phyloP scores from a whole-genome alignment of 75 land plant genomes.

The Larix kaempferi region DNA sequence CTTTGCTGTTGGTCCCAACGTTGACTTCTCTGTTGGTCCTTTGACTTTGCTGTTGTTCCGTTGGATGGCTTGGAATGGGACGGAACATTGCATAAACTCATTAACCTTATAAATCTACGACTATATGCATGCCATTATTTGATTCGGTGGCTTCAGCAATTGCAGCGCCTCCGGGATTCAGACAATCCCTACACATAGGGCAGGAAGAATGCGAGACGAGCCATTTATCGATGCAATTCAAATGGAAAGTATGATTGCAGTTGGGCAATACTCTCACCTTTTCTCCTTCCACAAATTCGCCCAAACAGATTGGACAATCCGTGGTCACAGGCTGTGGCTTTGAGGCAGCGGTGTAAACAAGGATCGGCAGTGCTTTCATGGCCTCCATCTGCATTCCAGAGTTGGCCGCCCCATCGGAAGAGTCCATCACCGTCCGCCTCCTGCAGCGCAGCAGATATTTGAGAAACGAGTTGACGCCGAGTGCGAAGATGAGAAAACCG shows the following conservation, averaged over 20 bases:
- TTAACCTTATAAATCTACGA: too few species aligned
- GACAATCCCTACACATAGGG: conserved; percentile 48
- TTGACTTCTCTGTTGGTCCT: too few species aligned
- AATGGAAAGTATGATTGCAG: conserved; percentile 61
- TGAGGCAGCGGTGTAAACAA: conserved; percentile 19
- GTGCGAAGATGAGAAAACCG: conserved; percentile 47
- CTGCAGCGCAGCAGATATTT: conserved; percentile 40
- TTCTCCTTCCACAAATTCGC: conserved; percentile 47
- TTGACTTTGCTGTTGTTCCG: too few species aligned
- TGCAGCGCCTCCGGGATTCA: not conserved
- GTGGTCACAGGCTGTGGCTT: not conserved
- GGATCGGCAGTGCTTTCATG: conserved; percentile 30
- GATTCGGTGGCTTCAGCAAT: not conserved
- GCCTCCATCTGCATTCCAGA: conserved; percentile 41
- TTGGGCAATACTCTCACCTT: conserved; percentile 51
- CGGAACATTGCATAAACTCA: too few species aligned
- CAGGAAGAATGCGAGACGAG: conserved; percentile 55
- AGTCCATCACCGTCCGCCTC: not conserved
- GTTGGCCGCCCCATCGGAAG: conserved; percentile 16
- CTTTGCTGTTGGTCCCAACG: too few species aligned
- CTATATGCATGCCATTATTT: too few species aligned
- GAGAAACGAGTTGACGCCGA: conserved; percentile 54
- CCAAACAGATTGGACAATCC: conserved; percentile 58
- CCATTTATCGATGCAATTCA: conserved; percentile 64
- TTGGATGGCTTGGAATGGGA: too few species aligned